phyloP scores from a whole-genome alignment of 1,284 basidiomycete genomes.

The Takashimella koratensis region DNA sequence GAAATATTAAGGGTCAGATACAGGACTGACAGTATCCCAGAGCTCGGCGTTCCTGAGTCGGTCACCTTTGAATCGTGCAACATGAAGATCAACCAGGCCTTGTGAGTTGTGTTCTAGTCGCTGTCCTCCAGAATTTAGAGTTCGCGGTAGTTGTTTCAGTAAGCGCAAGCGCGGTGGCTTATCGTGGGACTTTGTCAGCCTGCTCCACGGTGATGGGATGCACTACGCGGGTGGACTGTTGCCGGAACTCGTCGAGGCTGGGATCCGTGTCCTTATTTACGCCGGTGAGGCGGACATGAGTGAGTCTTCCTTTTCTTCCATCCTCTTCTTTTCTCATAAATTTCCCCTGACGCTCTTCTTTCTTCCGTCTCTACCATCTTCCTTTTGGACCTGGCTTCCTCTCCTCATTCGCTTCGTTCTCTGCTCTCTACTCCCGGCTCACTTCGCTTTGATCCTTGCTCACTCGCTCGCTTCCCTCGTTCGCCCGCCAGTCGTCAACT shows the following conservation, averaged over 20 bases:
- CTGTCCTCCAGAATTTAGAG: slow-evolving; percentile 1
- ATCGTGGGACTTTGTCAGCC: no score
- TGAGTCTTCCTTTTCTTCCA: slow-evolving; percentile 13
- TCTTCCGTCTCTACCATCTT: not conserved
- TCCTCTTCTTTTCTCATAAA: not conserved
- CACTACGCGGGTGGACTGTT: slow-evolving; percentile 71
- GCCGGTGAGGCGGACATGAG: slow-evolving; percentile 79
- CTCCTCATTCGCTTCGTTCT: no score
- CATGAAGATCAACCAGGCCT: slow-evolving; percentile 54
- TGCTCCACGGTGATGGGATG: slow-evolving; percentile 70
- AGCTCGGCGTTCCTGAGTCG: slow-evolving; percentile 64
- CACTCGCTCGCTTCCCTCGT: no score
- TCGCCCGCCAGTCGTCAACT: slow-evolving; percentile 29
- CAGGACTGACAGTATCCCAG: slow-evolving; percentile 32
- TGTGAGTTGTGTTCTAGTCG: slow-evolving; percentile 20
- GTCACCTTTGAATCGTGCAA: slow-evolving; percentile 61
- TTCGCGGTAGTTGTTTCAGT: no score
- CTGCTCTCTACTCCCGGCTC: no score
- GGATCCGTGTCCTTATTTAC: slow-evolving; percentile 73
- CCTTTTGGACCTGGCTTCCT: not conserved
- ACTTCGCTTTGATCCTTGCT: no score
- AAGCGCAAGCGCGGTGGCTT: no score
- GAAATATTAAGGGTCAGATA: no score
- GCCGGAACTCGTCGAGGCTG: slow-evolving; percentile 68
- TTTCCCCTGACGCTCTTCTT: not conserved